Base-by-base conservation (phyloP, 495 filamentous ascomycete genomes). In the Glutinoglossum americanum region DNA sequence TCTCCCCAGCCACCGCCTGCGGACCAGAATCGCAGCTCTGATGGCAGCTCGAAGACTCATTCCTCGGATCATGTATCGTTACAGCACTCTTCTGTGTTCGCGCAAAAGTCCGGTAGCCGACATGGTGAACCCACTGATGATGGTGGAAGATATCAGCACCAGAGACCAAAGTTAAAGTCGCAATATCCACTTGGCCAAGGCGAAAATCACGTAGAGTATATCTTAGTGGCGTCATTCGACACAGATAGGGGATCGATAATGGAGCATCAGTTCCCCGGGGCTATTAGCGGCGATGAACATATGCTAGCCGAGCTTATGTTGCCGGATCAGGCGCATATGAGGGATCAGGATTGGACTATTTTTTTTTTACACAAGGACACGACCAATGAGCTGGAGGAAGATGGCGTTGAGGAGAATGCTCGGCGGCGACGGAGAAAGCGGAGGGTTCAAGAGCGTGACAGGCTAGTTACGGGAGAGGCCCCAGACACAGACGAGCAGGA, bases 261-360 rank as follows among this genome's bases (percentile, higher is more conserved):
- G 92, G 93, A 99, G 66, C 89, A 97, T 66, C 92, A 99, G 64
- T 97, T 88, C 63, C 92, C 92, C 0, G 84, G 82, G 39, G 76
- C 89, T 44, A 97, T 99, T 62, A 94, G 87, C 57, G 89, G 89
- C n/a, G 90, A 99, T 60, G 92, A 97, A 71, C 80, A 82, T 67
- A 97, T 97, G 92, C 73, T 99, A 61, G 92, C 92, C 17, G 92
- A 97, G 69, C 80, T 99, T 66, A 99, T 99, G 92, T 75, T 99
- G 61, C 92, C 92, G 0, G 92, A 99, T 72, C 90, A 96, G 68
- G 87, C 89, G 27, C 92, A 99, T 70, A 82, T 90, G 35, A 77
- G 93, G 30, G 90, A 83, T 64, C 89, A 96, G 68, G 92, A 99
- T 68, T 99, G 92, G 92, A 99, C 92, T 33, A 94, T 97, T 15